Evolutionary conservation across 768 basidiomycete species (phyloP), one percentile per base, ranked within the genome.

Genomic region (Tricholoma matsutake): DNA sequence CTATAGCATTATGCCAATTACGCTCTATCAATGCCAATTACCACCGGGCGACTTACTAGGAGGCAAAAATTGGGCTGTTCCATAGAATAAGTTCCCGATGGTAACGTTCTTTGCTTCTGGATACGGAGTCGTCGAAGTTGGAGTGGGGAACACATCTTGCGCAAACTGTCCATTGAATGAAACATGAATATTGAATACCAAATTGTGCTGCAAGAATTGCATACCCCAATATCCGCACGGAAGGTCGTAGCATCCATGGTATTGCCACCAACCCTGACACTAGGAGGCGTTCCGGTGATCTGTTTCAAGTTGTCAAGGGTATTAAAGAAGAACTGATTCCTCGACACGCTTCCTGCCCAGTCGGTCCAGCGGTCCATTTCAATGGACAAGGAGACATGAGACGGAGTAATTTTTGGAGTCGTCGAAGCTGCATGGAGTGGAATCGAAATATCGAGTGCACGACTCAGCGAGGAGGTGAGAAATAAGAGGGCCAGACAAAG

Each of bases 281-380:
- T 80, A 10, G 87, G 83, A 1, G 83, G 78, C 16, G 71, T 66
- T 1, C 86, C 83, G 4, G 85, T 81, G 29, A 87, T 74, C 35
- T 71, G 64, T 25, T 76, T 81, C 59, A 87, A 68, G 69, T 87
- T 87, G 56, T 82, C 74, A 54, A 90, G 76, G 3, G 81, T 79
- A 60, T 85, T 87, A 74, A 77, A 79, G 62, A 86, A 82, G 71
- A 88, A 89, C 16, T 79, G 60, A 65, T 90, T 89, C 34, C 74
- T 76, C 2, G 78, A 71, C 6, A 76, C 77, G 13, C 72, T 73
- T 1, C 89, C 88, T 10, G 73, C 73, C 88, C 88, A 91, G 62
- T 88, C 87, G 9, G 78, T 75, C 87, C 87, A 89, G 32, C 84
- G 76, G 64, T 90, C 88, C 70, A 87, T 83, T 65, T 89, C 89